Base-by-base conservation (phyloP, 257 asterid species). In the Primulina eburnea region DNA sequence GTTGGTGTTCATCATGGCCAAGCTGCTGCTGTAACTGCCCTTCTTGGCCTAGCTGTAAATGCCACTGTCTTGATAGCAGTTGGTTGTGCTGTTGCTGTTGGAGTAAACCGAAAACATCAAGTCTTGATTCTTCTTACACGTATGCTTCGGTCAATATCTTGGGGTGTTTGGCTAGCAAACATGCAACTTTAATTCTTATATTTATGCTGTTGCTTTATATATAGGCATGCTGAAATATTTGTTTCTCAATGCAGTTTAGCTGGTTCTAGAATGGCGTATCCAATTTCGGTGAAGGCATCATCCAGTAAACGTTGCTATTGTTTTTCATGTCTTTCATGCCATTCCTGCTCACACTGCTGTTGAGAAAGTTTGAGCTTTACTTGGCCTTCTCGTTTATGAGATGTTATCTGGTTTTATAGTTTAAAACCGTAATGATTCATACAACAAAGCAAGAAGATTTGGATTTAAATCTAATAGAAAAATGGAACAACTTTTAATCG, bases 281-380 rank as follows among this genome's bases (percentile, higher is more conserved):
- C 71, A 47, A 50, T 52, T 64, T 29, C 79, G 60, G n/a, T 17
- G 43, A 76, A 72, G 78, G 67, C 67, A 67, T 43, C 80, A 65
- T 30, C 53, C 29, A 71, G 28, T 57, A 78, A 64, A 78, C 52
- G 64, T 34, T 63, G 72, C 70, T 68, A 82, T 73, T 71, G 76
- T 74, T 66, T 60, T 65, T 58, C 76, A 11, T 76, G 75, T 40
- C 71, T 60, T 65, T 58, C 76, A 11, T 76, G 75, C 52, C 71
- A 72, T 69, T 62, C 74, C 71, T 67, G 80, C 69, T 43, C 76
- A 7, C 71, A 70, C 64, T 73, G 78, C 73, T 67, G 71, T 71
- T 79, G 81, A 75, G 62, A 55, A 71, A 73, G 64, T 47, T 66
- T 71, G 74, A 65, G 71, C 63, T 56, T 68, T 40, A 61, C 43